Evolutionary conservation across 169 alveolate species (phyloP), one percentile per base, ranked within the genome.

Genomic region (Eimeria falciformis): DNA sequence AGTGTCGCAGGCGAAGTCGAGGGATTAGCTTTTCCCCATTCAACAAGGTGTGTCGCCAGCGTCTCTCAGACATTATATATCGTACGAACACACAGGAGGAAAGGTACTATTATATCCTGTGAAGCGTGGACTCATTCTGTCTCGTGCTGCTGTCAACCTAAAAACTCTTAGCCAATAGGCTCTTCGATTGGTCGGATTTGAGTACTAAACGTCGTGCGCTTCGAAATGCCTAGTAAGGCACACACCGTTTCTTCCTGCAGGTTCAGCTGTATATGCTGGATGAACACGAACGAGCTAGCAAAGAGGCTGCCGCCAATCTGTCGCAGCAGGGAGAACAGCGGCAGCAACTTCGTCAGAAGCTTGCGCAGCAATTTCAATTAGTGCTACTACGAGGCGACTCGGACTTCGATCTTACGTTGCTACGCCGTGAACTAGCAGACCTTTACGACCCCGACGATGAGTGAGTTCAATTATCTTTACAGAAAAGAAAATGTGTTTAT

Each of bases 301-400:
- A 81, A 29, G 89, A 81, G 25, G 89, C 89, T 33, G 89, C 89
- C 23, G 89, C 89, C 21, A 56, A 81, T 33, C 55, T 81, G 89
- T 81, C 89, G 17, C 89, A 81, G 23, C 89, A 81, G 73, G 89
- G 89, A 9, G 89, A 81, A 33, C 89, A 81, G 77, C 89, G 89
- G 47, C 89, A 81, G 37, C 89, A 81, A 66, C 75, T 81, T 5
- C 73, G 89, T n/a, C 89, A 81, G 89, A 81, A 81, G 73, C 89
- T 81, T 53, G 73, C 73, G 40, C 89, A 81, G 21, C 89, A 81
- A 37, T 81, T 81, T 81, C 89, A 81, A 55, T 17, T 81, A n/a
- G 27, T 81, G 89, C 50, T 81, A 75, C 43, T 81, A 55, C 89
- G 89, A 81, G 89, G 89, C 27, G 89, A 81, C 58, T 81, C 89